phyloP scores from a whole-genome alignment of 768 basidiomycete species.

The Phaeotremella skinneri region DNA sequence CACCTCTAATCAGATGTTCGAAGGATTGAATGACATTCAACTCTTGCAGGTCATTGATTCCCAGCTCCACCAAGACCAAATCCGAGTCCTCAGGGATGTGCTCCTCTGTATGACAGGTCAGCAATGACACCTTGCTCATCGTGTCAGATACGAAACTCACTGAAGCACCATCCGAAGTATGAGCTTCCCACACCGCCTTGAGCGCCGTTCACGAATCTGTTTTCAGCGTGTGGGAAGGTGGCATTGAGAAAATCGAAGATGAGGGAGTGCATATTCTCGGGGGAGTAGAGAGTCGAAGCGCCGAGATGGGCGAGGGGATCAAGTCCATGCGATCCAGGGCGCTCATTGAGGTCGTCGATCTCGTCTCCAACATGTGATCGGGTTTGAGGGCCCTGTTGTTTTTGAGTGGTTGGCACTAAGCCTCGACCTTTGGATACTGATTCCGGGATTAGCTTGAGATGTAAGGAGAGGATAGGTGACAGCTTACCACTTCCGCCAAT shows the following conservation, averaged over 20 bases:
- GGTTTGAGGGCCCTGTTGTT: not conserved
- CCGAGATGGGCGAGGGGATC: conserved; percentile 15
- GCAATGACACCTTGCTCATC: not conserved
- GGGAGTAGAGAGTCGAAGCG: conserved; percentile 40
- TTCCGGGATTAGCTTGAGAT: conserved; percentile 2
- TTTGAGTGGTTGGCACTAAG: conserved; percentile 14
- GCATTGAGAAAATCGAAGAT: conserved; percentile 45
- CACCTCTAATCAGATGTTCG: conserved; percentile 31
- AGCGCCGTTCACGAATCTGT: conserved; percentile 40
- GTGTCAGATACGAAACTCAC: conserved; percentile 18
- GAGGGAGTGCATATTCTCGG: conserved; percentile 43
- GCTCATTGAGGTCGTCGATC: not conserved
- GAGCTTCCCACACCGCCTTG: conserved; percentile 41
- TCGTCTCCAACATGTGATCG: conserved; percentile 1
- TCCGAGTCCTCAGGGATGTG: conserved; percentile 42
- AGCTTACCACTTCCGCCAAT: conserved; percentile 45
- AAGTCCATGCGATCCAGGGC: conserved; percentile 1
- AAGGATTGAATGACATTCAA: conserved; percentile 29
- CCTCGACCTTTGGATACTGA: conserved; percentile 46
- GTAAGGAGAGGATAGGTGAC: not conserved
- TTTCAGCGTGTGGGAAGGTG: conserved; percentile 36
- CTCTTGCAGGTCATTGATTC: conserved; percentile 41
- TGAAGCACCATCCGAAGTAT: conserved; percentile 43
- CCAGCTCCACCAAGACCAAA: conserved; percentile 40
- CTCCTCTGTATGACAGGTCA: conserved; percentile 26